Conservation (phyloP, 2,329 filamentous ascomycete species). For the Cladosporium colombiae region DNA sequence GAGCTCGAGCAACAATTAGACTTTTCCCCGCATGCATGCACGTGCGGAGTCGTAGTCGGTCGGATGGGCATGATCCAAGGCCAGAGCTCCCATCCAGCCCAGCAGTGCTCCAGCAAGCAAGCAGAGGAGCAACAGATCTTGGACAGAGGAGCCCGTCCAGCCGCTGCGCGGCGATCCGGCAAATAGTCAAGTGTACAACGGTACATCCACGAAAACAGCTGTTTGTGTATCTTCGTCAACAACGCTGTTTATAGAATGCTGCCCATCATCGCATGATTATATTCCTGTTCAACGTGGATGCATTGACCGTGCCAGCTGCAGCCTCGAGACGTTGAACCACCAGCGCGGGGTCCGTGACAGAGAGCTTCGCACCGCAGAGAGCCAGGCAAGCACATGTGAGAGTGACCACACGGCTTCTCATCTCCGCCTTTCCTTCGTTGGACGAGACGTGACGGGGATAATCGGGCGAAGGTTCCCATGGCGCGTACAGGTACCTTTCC, state of each 20-base stretch:
- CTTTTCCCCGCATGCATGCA: conserved; percentile 18
- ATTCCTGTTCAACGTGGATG: not conserved
- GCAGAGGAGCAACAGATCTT: not conserved
- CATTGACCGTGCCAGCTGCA: no score
- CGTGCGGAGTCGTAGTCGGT: conserved; percentile 10
- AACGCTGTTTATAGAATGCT: not conserved
- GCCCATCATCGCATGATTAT: not conserved
- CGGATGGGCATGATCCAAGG: conserved; percentile 5
- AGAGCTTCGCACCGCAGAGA: not conserved
- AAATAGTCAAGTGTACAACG: not conserved
- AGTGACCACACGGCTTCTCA: not conserved
- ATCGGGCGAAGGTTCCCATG: conserved; percentile 8
- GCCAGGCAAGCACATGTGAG: conserved; percentile 9
- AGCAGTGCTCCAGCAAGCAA: conserved; percentile 3
- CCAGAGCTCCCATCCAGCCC: not conserved
- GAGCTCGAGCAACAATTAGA: conserved; percentile 7
- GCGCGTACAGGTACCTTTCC: conserved; percentile 15
- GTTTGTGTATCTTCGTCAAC: not conserved
- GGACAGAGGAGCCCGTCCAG: not conserved
- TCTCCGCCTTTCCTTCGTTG: not conserved
- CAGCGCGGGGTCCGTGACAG: conserved; percentile 12
- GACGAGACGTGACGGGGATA: conserved; percentile 15
- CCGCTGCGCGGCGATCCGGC: conserved; percentile 8
- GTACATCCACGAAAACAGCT: not conserved
- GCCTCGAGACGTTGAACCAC: conserved; percentile 10